A percentile compares a stretch with the other conserved stretches of the same genome.
Evolutionary conservation across 208 protist genomes (phyloP).

Genomic region (Wallacemonas collosoma): DNA sequence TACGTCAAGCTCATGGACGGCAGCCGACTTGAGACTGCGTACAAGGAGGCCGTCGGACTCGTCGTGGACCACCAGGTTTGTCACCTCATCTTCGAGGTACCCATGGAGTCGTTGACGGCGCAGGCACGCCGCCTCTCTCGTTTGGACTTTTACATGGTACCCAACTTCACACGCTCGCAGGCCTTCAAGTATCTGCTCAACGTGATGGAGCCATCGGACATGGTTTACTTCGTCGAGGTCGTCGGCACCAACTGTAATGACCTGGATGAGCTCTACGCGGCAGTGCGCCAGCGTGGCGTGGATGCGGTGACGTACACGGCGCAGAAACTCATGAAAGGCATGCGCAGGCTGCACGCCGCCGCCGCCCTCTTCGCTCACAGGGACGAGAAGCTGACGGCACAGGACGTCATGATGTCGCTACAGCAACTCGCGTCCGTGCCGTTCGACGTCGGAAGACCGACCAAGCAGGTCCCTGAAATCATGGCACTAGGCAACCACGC

Average conservation of each 20-base stretch:
- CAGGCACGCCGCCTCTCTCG: slow-evolving; percentile 59
- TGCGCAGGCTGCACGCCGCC: slow-evolving; percentile 60
- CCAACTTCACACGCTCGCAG: slow-evolving; percentile 69
- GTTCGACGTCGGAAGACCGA: slow-evolving; percentile 45
- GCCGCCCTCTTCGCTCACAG: slow-evolving; percentile 16
- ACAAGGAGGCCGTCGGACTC: slow-evolving; percentile 70
- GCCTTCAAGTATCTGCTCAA: slow-evolving; percentile 81
- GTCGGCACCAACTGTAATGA: slow-evolving; percentile 84
- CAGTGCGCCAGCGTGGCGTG: slow-evolving; percentile 58
- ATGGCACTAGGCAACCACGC: slow-evolving; percentile 45
- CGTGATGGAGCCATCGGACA: slow-evolving; percentile 70
- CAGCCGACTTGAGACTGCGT: slow-evolving; percentile 59
- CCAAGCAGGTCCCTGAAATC: slow-evolving; percentile 49
- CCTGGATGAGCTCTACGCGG: slow-evolving; percentile 79
- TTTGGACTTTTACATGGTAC: slow-evolving; percentile 74
- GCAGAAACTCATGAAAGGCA: slow-evolving; percentile 70
- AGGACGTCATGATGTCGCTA: slow-evolving; percentile 37
- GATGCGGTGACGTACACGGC: slow-evolving; percentile 62
- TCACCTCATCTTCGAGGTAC: slow-evolving; percentile 78
- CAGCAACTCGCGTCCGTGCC: slow-evolving; percentile 55
- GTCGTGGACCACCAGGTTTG: slow-evolving; percentile 70
- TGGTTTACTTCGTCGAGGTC: slow-evolving; percentile 74
- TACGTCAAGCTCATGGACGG: slow-evolving; percentile 75
- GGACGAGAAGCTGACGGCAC: slow-evolving; percentile 30
- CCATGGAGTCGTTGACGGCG: slow-evolving; percentile 59